Evolutionary conservation across 306 rosid genomes (phyloP).

Genomic region (Mimosa pudica): DNA sequence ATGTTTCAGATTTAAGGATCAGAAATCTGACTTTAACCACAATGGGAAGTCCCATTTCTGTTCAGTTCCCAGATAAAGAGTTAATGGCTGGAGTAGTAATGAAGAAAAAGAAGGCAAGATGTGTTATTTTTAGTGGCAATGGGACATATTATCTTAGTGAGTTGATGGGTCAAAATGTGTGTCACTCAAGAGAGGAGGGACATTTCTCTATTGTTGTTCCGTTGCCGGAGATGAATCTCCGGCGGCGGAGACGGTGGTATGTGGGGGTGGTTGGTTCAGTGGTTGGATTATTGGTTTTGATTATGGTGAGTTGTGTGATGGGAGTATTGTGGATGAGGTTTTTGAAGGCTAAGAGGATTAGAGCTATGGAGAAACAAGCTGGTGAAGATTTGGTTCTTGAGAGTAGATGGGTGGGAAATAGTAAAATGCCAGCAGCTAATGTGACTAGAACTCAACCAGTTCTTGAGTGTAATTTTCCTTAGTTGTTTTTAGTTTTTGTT

Average conservation of each 20-base stretch:
- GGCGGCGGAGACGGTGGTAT: slow-evolving; percentile 42
- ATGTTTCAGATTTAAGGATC: slow-evolving; percentile 43
- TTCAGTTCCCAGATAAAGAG: slow-evolving; percentile 50
- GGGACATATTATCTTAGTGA: slow-evolving; percentile 55
- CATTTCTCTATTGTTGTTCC: slow-evolving; percentile 66
- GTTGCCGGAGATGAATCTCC: slow-evolving; percentile 33
- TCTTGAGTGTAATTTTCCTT: slow-evolving; percentile 52
- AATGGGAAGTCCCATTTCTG: slow-evolving; percentile 57
- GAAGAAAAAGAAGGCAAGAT: slow-evolving; percentile 49
- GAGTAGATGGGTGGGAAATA: slow-evolving; percentile 68
- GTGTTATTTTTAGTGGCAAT: slow-evolving; percentile 55
- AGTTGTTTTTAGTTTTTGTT: slow-evolving; percentile 13
- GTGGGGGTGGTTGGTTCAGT: slow-evolving; percentile 59
- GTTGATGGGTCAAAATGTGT: slow-evolving; percentile 52
- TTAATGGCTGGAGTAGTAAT: slow-evolving; percentile 31
- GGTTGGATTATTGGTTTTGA: slow-evolving; percentile 50
- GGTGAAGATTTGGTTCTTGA: slow-evolving; percentile 70
- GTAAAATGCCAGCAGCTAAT: slow-evolving; percentile 80
- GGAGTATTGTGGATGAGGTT: slow-evolving; percentile 48
- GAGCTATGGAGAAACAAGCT: slow-evolving; percentile 68
- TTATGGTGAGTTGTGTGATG: slow-evolving; percentile 38
- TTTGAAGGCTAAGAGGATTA: slow-evolving; percentile 61
- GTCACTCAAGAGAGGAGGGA: slow-evolving; percentile 60
- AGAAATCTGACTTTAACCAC: slow-evolving; percentile 58
- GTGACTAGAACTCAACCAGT: slow-evolving; percentile 79